A percentile compares a stretch with the other conserved stretches of the same genome.
phyloP scores from a whole-genome alignment of 1,284 basidiomycete genomes.

The Schizopora paradoxa region DNA sequence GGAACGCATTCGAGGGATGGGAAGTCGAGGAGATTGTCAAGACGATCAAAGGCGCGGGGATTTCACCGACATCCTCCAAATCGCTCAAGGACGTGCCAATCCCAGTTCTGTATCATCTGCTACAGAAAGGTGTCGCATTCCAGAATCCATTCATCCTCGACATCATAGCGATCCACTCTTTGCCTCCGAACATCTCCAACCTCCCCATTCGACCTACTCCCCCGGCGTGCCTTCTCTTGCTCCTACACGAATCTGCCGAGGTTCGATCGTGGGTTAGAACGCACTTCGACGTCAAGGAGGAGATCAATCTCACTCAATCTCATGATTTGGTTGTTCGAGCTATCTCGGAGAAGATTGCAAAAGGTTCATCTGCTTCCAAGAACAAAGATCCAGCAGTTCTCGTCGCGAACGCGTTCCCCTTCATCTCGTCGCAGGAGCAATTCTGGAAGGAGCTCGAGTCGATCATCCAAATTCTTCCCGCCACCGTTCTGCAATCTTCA shows the following conservation, averaged over 20 bases:
- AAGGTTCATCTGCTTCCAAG: no score
- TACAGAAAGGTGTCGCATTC: conserved; percentile 62
- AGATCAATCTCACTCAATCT: conserved; percentile 44
- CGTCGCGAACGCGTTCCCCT: conserved; percentile 7
- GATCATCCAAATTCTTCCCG: conserved; percentile 50
- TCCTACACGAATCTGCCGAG: conserved; percentile 42
- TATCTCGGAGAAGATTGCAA: no score
- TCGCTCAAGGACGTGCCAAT: conserved; percentile 39
- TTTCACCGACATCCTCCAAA: conserved; percentile 25
- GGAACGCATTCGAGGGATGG: conserved; percentile 61
- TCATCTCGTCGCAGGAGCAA: background rate
- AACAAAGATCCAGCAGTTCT: background rate
- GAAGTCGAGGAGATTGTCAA: conserved; percentile 48
- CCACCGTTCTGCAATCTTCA: conserved; percentile 33
- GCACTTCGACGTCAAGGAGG: conserved; percentile 37
- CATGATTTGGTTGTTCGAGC: no score
- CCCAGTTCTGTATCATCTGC: conserved; percentile 56
- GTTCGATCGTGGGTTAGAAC: conserved; percentile 57
- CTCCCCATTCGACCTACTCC: conserved; percentile 59
- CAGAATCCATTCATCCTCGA: conserved; percentile 43
- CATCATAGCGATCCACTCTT: conserved; percentile 38
- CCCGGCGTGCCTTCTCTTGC: conserved; percentile 54
- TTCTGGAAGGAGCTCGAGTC: conserved; percentile 48
- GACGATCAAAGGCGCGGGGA: conserved; percentile 35
- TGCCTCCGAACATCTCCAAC: conserved; percentile 31